Evolutionary conservation across 768 basidiomycete genomes (phyloP), one percentile per base, ranked within the genome.

Genomic region (Lentinula edodes): DNA sequence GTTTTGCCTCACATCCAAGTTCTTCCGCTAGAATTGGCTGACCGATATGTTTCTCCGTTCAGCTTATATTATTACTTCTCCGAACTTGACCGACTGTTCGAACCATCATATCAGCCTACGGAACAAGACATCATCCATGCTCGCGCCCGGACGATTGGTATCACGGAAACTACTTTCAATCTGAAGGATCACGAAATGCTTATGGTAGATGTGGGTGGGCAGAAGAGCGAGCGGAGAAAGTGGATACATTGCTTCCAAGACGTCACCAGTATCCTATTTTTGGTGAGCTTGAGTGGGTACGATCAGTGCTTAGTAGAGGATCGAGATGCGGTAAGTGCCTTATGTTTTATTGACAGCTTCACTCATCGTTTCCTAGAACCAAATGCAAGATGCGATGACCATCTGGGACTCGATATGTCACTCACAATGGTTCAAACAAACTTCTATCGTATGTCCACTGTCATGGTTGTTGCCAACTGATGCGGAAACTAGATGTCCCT

Each of bases 351-450:
- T 12, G 16, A 38, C 53, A 15, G 23, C 45, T 61, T 51, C 63
- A 53, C 38, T 63, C 16, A n/a, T 20, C 35, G 52, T n/a, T 28
- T 39, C 35, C 6, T 68, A 95, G 90, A 98, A 98, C 70, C 95
- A 96, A 87, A 96, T 98, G 94, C 91, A 95, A 78, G 95, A 98
- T 65, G 93, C 95, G 1, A 90, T 98, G 87, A 93, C 93, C n/a
- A 93, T 98, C 54, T 98, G 95, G 89, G 95, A 98, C 67, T 94
- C 93, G 45, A 95, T 98, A 82, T 95, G 93, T 75, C 93, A 97
- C 72, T 95, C 93, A 9, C 93, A 95, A 65, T 97, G 94, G 94
- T 97, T 97, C 77, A 91, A 91, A 74, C 85, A 90, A 65, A 95
- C 94, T 0, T 94, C 93, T 9, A 93, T 97, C 60, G 94, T 94